These are phyloP conservation scores for Paspalum vaginatum DNA, from an alignment of 176 grass and related monocot species.

Conservation along the genomic window DNA sequence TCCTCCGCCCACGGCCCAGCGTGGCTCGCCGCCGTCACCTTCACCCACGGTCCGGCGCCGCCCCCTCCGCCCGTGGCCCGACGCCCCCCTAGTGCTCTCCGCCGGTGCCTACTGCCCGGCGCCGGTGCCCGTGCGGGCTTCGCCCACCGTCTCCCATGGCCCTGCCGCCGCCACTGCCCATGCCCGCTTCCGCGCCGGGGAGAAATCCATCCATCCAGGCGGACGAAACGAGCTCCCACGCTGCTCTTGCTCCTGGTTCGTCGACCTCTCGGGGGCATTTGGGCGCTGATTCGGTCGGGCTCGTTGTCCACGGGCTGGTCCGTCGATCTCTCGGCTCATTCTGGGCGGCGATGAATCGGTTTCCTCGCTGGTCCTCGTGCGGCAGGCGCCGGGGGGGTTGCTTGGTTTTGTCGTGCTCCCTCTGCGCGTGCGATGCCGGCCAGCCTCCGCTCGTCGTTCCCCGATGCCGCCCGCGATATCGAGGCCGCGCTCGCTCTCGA, in stretches of 20 bases:
- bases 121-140: too few species aligned
- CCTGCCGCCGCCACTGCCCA: too few species aligned
- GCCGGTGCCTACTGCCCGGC: too few species aligned
- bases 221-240: too few species aligned
- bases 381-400: too few species aligned
- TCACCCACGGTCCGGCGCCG: too few species aligned
- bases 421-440: conserved; percentile 38
- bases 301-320: not conserved
- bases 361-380: not conserved
- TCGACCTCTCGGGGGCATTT: not conserved
- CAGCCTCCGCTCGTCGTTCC: not conserved
- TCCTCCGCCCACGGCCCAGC: too few species aligned
- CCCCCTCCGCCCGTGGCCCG: too few species aligned
- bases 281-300: not conserved
- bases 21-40: too few species aligned
- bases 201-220: not conserved
- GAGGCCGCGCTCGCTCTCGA: conserved; percentile 19
- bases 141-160: too few species aligned
- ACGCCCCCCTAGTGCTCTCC: too few species aligned
- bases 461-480: not conserved
- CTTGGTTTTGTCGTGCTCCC: too few species aligned
- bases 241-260: not conserved
- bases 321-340: not conserved
- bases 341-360: not conserved
- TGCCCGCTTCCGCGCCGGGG: conserved; percentile 5